Evolutionary conservation across 768 basidiomycete species (phyloP).

Genomic region (Sarcodon aspratus): DNA sequence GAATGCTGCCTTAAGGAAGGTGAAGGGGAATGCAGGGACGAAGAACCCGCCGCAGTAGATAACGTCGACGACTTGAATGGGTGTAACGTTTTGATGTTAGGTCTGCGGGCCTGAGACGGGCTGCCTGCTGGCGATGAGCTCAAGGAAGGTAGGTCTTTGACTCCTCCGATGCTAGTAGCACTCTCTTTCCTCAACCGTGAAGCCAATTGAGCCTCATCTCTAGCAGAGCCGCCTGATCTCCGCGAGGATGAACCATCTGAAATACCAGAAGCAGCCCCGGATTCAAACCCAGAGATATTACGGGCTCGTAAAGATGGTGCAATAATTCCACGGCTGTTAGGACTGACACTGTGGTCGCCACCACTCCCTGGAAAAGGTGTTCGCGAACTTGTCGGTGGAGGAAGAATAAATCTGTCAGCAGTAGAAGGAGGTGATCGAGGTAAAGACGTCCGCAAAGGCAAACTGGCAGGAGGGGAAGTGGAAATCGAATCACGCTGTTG

Average conservation of each 20-base stretch:
- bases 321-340: conserved; percentile 24
- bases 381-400: conserved; percentile 19
- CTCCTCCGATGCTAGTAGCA: background rate
- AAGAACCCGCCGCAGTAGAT: conserved; percentile 30
- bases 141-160: background rate
- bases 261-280: conserved; percentile 20
- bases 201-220: conserved; percentile 24
- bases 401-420: conserved; percentile 35
- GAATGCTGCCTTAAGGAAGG: conserved; percentile 36
- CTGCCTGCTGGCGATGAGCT: conserved; percentile 7
- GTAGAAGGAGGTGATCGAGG: conserved; percentile 34
- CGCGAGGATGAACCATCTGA: conserved; percentile 30
- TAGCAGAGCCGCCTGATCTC: conserved; percentile 21
- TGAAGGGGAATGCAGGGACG: conserved; percentile 36
- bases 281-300: conserved; percentile 16
- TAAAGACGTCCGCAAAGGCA: conserved; percentile 29
- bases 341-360: conserved; percentile 12
- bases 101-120: conserved; percentile 33
- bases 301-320: conserved; percentile 16
- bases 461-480: conserved; percentile 25
- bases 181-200: conserved; percentile 42
- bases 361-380: conserved; percentile 20
- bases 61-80: conserved; percentile 41
- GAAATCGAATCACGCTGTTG: conserved; percentile 45
- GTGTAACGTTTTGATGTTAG: conserved; percentile 28